Evolutionary conservation across 2,329 filamentous ascomycete species (phyloP).

Genomic region (Penicillium sp.): DNA sequence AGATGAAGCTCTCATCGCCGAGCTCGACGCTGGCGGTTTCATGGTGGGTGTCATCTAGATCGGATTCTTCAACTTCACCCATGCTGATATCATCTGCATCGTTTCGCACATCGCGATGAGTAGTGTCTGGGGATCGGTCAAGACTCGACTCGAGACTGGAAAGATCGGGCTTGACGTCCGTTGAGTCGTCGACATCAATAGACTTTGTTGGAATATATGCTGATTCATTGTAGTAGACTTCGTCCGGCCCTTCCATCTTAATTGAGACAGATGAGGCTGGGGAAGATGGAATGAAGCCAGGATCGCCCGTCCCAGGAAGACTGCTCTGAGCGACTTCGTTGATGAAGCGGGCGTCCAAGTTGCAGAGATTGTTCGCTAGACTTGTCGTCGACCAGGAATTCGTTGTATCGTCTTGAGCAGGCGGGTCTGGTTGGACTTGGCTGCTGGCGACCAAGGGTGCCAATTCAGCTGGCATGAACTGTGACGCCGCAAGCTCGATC

Average conservation of each 20-base stretch:
- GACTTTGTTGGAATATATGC: not conserved
- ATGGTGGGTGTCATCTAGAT: slow-evolving; percentile 21
- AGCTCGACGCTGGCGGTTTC: slow-evolving; percentile 41
- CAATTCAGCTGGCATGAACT: slow-evolving; percentile 13
- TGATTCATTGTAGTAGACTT: not conserved
- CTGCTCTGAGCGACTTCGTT: slow-evolving; percentile 6
- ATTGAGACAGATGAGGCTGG: slow-evolving; percentile 1
- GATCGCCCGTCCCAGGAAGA: not conserved
- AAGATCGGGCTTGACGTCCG: not conserved
- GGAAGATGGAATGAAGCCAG: not conserved
- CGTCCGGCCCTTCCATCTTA: slow-evolving; percentile 6
- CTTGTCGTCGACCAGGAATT: slow-evolving; percentile 27
- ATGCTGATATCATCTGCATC: not conserved
- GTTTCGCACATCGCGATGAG: not conserved
- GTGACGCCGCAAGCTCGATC: slow-evolving; percentile 31
- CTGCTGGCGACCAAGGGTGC: slow-evolving; percentile 1
- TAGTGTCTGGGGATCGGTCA: not conserved
- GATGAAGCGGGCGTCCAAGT: slow-evolving; percentile 25
- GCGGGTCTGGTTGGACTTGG: not conserved
- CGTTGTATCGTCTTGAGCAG: not conserved
- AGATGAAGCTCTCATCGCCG: slow-evolving; percentile 26
- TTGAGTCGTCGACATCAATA: not conserved
- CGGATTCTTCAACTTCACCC: slow-evolving; percentile 11
- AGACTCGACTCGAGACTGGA: not conserved
- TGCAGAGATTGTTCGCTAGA: slow-evolving; percentile 24